phyloP scores from a whole-genome alignment of 129 eudicot genomes.

The Centaurea solstitialis region DNA sequence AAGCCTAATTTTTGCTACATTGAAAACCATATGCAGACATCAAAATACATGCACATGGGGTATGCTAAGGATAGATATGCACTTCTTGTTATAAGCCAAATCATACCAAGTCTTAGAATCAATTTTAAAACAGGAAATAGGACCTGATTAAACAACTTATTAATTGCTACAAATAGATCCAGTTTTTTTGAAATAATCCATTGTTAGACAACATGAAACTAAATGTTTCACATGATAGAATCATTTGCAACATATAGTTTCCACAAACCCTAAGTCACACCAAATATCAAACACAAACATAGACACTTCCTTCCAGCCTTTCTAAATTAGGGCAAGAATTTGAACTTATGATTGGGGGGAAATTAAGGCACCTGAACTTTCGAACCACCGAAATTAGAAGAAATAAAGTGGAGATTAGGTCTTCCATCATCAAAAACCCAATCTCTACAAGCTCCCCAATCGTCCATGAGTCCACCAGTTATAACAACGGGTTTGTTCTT shows the following conservation, averaged over 20 bases:
- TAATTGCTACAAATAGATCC: background rate
- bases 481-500: conserved; percentile 73
- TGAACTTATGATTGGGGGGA: background rate
- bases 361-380: conserved; percentile 62
- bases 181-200: background rate
- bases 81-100: background rate
- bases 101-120: background rate
- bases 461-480: conserved; percentile 81
- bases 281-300: too few relatives aligned
- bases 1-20: too few relatives aligned
- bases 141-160: background rate
- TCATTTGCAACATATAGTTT: background rate
- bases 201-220: background rate
- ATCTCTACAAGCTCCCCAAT: conserved; percentile 78
- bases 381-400: conserved; percentile 62
- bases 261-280: background rate
- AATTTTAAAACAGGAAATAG: background rate
- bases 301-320: too few relatives aligned
- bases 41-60: background rate
- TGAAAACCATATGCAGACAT: background rate
- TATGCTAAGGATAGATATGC: background rate
- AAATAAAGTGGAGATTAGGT: conserved; percentile 65
- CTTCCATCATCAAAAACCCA: conserved; percentile 63
- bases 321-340: background rate
- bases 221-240: background rate